phyloP scores from a whole-genome alignment of 2,329 filamentous ascomycete genomes.

The Thielaviopsis ethacetica region DNA sequence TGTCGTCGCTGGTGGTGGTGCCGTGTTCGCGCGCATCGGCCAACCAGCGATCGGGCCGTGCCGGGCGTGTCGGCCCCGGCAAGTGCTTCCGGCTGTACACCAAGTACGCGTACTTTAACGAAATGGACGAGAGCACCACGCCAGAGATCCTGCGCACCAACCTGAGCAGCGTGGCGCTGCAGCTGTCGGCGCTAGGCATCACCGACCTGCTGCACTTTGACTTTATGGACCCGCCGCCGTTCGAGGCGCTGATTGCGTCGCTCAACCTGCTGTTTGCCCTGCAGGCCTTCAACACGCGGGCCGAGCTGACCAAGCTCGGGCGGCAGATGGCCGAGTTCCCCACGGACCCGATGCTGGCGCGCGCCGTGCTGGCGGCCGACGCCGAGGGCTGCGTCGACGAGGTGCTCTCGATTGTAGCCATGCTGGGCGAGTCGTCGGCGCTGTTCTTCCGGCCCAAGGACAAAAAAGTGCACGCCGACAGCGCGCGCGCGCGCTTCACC shows the following conservation, averaged over 20 bases:
- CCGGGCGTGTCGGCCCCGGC: constrained; percentile 78
- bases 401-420: constrained; percentile 80
- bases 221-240: constrained; percentile 86
- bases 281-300: constrained; percentile 74
- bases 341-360: constrained; percentile 79
- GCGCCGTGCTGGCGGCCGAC: constrained; percentile 74
- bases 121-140: constrained; percentile 80
- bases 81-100: constrained; percentile 92
- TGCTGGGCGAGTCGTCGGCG: constrained; percentile 75
- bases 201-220: constrained; percentile 88
- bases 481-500: constrained; percentile 74
- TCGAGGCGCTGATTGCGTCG: constrained; percentile 74
- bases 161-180: constrained; percentile 65
- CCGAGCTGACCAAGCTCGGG: constrained; percentile 77
- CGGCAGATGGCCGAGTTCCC: constrained; percentile 94
- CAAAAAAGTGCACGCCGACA: constrained; percentile 92
- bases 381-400: constrained; percentile 89
- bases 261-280: constrained; percentile 85
- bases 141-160: constrained; percentile 90
- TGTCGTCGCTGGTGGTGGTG: constrained; percentile 81
- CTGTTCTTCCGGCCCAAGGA: constrained; percentile 93
- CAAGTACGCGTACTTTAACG: constrained; percentile 85
- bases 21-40: constrained; percentile 85
- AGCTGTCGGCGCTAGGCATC: constrained; percentile 80
- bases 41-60: constrained; percentile 82